Conservation (phyloP, 73 alveolate species). For the Loxodes magnus region DNA sequence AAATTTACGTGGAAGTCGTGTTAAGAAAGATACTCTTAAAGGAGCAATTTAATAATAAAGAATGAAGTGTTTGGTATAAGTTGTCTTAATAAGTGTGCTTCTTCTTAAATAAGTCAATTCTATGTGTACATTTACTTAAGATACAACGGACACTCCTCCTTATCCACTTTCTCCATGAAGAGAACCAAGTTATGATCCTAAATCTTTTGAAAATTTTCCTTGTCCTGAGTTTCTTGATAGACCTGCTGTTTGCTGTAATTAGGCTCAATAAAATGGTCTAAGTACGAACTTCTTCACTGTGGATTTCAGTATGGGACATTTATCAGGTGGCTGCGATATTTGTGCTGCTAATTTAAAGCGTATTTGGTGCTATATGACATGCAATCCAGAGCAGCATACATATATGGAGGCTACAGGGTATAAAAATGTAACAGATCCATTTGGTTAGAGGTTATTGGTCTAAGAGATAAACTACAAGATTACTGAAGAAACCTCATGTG, state of each 20-base stretch:
- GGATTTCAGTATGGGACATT: constrained; percentile 4
- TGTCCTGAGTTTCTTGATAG: constrained; percentile 8
- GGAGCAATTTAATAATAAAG: no score
- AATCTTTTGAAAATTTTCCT: no score
- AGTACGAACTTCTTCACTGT: not conserved
- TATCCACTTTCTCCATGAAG: no score
- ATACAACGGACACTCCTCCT: no score
- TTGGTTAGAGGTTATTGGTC: not conserved
- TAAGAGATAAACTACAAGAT: not conserved
- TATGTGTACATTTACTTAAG: no score
- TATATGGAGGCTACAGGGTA: not conserved
- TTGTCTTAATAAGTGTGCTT: no score
- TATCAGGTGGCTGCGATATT: constrained; percentile 15
- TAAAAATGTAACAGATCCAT: not conserved
- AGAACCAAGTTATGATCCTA: no score
- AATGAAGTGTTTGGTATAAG: no score
- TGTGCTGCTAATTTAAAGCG: constrained; percentile 12
- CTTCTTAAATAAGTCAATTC: no score
- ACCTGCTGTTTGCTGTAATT: constrained; percentile 15
- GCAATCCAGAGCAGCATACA: constrained; percentile 1
- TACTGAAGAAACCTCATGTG: constrained; percentile 9
- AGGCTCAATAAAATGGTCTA: constrained; percentile 8
- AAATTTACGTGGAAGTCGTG: no score
- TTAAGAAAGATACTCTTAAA: no score
- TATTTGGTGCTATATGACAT: constrained; percentile 10